Conservation (phyloP, 2,329 filamentous ascomycete species). For the Monilinia fructigena region DNA sequence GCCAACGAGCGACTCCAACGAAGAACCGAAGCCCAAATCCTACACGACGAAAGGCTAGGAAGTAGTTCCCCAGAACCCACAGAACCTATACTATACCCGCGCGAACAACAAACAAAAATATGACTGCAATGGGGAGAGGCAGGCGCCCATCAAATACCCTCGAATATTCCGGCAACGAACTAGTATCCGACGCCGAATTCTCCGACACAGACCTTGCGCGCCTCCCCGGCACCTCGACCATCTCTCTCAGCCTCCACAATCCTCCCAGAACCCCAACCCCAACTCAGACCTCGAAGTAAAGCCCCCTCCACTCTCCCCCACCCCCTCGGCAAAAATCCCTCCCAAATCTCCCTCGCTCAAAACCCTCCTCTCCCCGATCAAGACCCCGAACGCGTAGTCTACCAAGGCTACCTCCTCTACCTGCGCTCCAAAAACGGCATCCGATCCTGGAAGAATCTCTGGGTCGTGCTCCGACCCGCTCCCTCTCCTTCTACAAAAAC, state of each 20-base stretch:
- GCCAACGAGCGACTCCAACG: conserved; percentile 33
- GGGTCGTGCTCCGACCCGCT: conserved; percentile 84
- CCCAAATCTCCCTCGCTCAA: conserved; percentile 59
- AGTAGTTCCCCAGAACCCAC: conserved; percentile 61
- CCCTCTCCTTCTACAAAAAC: conserved; percentile 88
- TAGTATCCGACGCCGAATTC: conserved; percentile 82
- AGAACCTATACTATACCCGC: conserved; percentile 38
- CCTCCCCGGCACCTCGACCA: conserved; percentile 37
- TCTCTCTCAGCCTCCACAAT: conserved; percentile 38
- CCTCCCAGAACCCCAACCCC: conserved; percentile 5
- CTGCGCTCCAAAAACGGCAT: conserved; percentile 81
- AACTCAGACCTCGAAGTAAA: conserved; percentile 35
- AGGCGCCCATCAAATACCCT: conserved; percentile 60
- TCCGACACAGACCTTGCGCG: conserved; percentile 64
- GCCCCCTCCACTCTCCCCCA: conserved; percentile 37
- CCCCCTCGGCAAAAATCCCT: conserved; percentile 53
- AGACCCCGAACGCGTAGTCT: conserved; percentile 86
- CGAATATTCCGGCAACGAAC: conserved; percentile 66
- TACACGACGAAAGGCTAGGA: conserved; percentile 39
- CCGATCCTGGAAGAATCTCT: conserved; percentile 90
- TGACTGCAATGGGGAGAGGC: conserved; percentile 21
- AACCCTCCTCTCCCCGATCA: conserved; percentile 43
- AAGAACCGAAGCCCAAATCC: conserved; percentile 23
- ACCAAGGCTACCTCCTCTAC: conserved; percentile 85
- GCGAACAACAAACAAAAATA: conserved; percentile 31